Evolutionary conservation across 306 rosid genomes (phyloP), one percentile per base, ranked within the genome.

Genomic region (Abrus precatorius): DNA sequence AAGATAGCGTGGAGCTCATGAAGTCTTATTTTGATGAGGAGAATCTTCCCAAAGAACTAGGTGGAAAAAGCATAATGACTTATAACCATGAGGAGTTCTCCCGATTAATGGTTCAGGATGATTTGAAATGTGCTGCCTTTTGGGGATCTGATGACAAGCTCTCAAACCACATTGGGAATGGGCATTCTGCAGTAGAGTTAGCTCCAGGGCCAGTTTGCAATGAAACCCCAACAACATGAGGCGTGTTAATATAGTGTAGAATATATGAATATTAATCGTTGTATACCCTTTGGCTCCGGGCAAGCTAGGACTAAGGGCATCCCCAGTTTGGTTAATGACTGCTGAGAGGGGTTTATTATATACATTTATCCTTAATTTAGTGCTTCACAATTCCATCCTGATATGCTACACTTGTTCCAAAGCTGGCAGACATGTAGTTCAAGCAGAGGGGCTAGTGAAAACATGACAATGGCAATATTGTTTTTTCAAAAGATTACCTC

Each of bases 1-100:
- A 89, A 73, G 93, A 91, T 40, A 90, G 97, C 10, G 94, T 93
- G 82, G 97, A 95, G 75, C 90, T 95, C 59, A 95, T 91, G 99
- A 85, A 74, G 72, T 90, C 94, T 3, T 88, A 86, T 65, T 93
- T 91, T 48, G 97, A 95, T 3, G 94, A 89, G 88, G 94, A 93
- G 57, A 95, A 95, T 82, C 98, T 93, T 72, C 97, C 97, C 5
- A 83, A 68, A 3, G 92, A 88, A 79, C 89, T 90, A 75, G 97
- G 97, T 80, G 97, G 97, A 69, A 89, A 87, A 78, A 93, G 97
- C 79, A 70, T 56, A 32, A 59, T 92, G 85, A 78, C 81, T 34
- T 93, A 95, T 74, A 85, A 91, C 84, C 92, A 89, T 2, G 94
- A 93, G 59, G 97, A 90, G 72, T 95, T 91, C 82, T 85, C 97